Evolutionary conservation across 2,329 filamentous ascomycete genomes (phyloP).

Genomic region (Ophiosphaerella korrae): DNA sequence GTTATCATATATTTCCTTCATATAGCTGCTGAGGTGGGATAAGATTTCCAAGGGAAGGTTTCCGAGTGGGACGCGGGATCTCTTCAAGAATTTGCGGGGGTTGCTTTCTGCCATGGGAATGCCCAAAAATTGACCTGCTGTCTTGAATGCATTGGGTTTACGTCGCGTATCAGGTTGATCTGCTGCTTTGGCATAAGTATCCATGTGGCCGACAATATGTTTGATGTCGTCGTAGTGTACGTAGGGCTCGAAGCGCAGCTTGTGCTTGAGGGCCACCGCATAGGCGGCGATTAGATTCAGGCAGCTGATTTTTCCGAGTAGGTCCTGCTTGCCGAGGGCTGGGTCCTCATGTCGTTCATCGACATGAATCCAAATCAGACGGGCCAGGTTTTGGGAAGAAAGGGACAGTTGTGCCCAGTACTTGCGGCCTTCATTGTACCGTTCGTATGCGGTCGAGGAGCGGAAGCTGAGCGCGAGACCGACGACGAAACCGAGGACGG

Average conservation of each 20-base stretch:
- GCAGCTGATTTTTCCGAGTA: constrained; percentile 66
- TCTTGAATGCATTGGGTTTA: constrained; percentile 56
- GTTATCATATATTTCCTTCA: constrained; percentile 64
- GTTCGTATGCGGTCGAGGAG: constrained; percentile 76
- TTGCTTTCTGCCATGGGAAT: constrained; percentile 76
- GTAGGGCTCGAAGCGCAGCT: constrained; percentile 82
- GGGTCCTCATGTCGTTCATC: constrained; percentile 60
- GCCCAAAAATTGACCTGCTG: constrained; percentile 72
- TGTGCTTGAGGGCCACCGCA: constrained; percentile 78
- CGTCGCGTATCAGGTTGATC: constrained; percentile 38
- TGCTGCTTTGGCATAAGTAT: constrained; percentile 70
- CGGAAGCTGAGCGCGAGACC: constrained; percentile 76
- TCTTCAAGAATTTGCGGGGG: constrained; percentile 76
- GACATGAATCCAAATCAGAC: constrained; percentile 86
- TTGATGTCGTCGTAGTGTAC: constrained; percentile 74
- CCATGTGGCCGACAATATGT: constrained; percentile 71
- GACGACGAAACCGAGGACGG: constrained; percentile 80
- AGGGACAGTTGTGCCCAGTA: constrained; percentile 65
- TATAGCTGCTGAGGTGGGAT: constrained; percentile 69
- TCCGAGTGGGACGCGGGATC: constrained; percentile 70
- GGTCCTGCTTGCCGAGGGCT: constrained; percentile 64
- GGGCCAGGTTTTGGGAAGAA: constrained; percentile 62
- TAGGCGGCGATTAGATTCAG: constrained; percentile 81
- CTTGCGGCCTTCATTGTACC: constrained; percentile 64
- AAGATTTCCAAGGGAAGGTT: constrained; percentile 83